Evolutionary conservation across 1,284 basidiomycete species (phyloP).

Genomic region (Porodaedalea pini): DNA sequence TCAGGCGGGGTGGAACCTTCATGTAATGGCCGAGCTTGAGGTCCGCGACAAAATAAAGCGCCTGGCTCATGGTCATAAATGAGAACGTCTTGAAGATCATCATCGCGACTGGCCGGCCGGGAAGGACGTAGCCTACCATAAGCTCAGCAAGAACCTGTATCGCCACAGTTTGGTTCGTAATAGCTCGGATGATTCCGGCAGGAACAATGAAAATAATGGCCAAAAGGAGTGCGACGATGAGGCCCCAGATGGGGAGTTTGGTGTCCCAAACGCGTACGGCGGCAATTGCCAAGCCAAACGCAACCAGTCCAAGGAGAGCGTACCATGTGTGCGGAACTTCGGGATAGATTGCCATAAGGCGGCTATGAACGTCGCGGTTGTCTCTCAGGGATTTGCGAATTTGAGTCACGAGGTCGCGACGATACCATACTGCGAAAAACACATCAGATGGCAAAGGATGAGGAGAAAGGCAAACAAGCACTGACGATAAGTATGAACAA

Average conservation of each 20-base stretch:
- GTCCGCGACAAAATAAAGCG: slow-evolving; percentile 56
- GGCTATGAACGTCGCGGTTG: slow-evolving; percentile 79
- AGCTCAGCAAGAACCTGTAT: slow-evolving; percentile 74
- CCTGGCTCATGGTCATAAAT: slow-evolving; percentile 60
- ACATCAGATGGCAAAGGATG: slow-evolving; percentile 11
- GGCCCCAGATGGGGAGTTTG: slow-evolving; percentile 73
- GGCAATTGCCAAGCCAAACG: slow-evolving; percentile 59
- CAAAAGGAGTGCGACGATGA: slow-evolving; percentile 55
- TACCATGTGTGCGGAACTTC: slow-evolving; percentile 85
- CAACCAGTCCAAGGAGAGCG: slow-evolving; percentile 50
- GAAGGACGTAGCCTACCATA: slow-evolving; percentile 72
- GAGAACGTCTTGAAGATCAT: slow-evolving; percentile 79
- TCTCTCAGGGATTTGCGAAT: slow-evolving; percentile 61
- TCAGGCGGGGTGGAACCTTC: slow-evolving; percentile 70
- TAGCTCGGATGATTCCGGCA: slow-evolving; percentile 75
- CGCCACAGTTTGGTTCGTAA: slow-evolving; percentile 74
- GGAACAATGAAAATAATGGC: slow-evolving; percentile 61
- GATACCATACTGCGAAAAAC: slow-evolving; percentile 67
- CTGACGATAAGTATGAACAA: slow-evolving; percentile 76
- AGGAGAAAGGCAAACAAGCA: slow-evolving; percentile 21
- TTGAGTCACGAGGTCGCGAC: slow-evolving; percentile 69
- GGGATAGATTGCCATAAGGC: slow-evolving; percentile 77
- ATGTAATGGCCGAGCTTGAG: slow-evolving; percentile 76
- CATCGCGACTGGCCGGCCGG: slow-evolving; percentile 74
- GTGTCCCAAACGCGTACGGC: slow-evolving; percentile 68